Conservation (phyloP, 352 stramenopile species). For the Globisporangium echinulatum region DNA sequence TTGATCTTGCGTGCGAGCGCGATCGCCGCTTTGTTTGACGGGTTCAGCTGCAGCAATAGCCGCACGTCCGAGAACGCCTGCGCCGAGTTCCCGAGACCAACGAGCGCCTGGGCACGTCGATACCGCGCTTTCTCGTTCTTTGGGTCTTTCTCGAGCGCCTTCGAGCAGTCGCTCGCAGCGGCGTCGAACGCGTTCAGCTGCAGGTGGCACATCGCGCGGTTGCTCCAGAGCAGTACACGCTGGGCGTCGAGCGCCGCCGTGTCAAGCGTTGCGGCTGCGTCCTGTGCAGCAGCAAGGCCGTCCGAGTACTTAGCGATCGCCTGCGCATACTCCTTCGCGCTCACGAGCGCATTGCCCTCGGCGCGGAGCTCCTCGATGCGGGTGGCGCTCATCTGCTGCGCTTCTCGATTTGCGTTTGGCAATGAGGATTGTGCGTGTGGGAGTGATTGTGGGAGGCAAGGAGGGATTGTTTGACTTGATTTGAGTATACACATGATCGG, state of each 20-base stretch:
- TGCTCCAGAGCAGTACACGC: conserved; percentile 65
- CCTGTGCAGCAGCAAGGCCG: conserved; percentile 21
- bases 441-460: background rate
- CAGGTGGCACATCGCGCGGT: conserved; percentile 65
- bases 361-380: conserved; percentile 58
- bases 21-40: conserved; percentile 67
- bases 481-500: background rate
- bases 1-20: conserved; percentile 71
- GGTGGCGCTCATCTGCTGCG: background rate
- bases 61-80: conserved; percentile 68
- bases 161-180: conserved; percentile 48
- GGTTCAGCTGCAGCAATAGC: conserved; percentile 61
- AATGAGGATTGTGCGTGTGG: background rate
- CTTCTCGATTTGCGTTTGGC: background rate
- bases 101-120: conserved; percentile 62
- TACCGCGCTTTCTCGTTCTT: conserved; percentile 78
- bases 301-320: conserved; percentile 67
- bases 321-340: conserved; percentile 50
- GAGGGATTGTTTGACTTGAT: background rate
- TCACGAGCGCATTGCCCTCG: conserved; percentile 73
- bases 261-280: conserved; percentile 13
- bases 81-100: conserved; percentile 59
- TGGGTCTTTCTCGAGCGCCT: conserved; percentile 34
- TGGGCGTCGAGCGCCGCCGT: conserved; percentile 24
- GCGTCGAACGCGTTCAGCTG: conserved; percentile 55